Evolutionary conservation across 129 eudicot genomes (phyloP), one percentile per base, ranked within the genome.

Genomic region (Solidago caesia): DNA sequence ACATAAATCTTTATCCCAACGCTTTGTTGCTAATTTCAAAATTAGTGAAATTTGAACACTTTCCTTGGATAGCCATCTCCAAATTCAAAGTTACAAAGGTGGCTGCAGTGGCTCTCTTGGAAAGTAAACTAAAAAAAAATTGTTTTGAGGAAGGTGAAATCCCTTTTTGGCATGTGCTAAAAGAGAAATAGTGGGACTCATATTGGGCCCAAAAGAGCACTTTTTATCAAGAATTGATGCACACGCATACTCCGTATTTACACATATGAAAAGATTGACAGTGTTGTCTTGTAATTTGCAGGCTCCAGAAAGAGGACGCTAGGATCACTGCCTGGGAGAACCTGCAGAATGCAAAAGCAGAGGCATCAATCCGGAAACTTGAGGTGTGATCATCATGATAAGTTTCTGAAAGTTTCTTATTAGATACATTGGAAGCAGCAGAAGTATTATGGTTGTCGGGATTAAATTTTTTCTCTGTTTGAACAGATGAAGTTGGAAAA

Each of bases 301-400:
- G 98, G 85, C 77, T 83, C 60, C 83, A 82, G 71, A 88, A 85
- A 79, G 93, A 94, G 78, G 97, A 90, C 83, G 96, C 96, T 65
- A 85, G 83, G 82, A 90, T 94, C 64, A 79, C 79, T 53, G 98
- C 98, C n/a, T 94, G 98, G 98, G 98, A 94, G 79, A 90, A 94
- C 80, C 79, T 94, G 79, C 97, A 94, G 82, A 94, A 90, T 84
- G 98, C 96, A 26, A 90, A 90, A 85, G 91, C 97, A 12, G 98
- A 94, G 70, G 91, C 97, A 52, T 89, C 92, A 60, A 82, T 90
- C 16, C 89, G 84, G 26, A 90, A 84, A 79, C 97, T 94, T 41
- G 98, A 94, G 97, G 98, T 94, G 64, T 27, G 80, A 45, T 51
- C 43, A 70, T 62, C 25, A 26, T 61, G 43, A 51, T 75, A 11